Conservation (phyloP, 805 yeast species). For the Yarrowia sp. region DNA sequence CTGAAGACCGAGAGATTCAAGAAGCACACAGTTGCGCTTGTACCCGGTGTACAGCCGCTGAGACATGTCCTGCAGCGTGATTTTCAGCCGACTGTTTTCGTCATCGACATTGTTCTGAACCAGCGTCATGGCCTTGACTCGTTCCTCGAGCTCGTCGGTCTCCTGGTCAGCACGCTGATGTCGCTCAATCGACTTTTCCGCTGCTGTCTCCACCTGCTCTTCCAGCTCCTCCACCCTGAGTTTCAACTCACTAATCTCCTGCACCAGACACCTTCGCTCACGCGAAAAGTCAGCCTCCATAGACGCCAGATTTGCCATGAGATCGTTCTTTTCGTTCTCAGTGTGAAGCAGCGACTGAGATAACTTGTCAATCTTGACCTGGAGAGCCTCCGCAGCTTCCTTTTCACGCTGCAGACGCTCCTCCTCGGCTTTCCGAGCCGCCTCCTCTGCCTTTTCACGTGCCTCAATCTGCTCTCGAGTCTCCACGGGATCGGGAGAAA, state of each 20-base stretch:
- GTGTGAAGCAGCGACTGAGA: slow-evolving; percentile 14
- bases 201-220: slow-evolving; percentile 42
- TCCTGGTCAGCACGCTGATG: slow-evolving; percentile 29
- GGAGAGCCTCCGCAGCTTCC: neutral
- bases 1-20: slow-evolving; percentile 70
- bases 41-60: slow-evolving; percentile 40
- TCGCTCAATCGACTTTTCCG: slow-evolving; percentile 26
- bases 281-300: slow-evolving; percentile 56
- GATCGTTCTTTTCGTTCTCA: slow-evolving; percentile 53
- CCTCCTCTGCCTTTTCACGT: neutral
- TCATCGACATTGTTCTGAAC: slow-evolving; percentile 32
- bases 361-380: neutral
- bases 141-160: slow-evolving; percentile 45
- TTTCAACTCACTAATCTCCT: slow-evolving; percentile 49
- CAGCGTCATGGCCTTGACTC: slow-evolving; percentile 35
- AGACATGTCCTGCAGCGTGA: slow-evolving; percentile 42
- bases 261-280: slow-evolving; percentile 50
- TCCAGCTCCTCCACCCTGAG: slow-evolving; percentile 50
- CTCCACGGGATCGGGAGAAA: neutral
- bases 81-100: slow-evolving; percentile 27
- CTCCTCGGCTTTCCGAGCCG: neutral
- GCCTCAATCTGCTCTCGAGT: neutral
- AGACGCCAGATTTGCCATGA: slow-evolving; percentile 63
- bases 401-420: neutral
- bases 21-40: slow-evolving; percentile 48